Percentiles rank a stretch among this genome's conserved stretches.
Conservation (phyloP, 805 yeast genomes). For the Candida yuanshanica region DNA sequence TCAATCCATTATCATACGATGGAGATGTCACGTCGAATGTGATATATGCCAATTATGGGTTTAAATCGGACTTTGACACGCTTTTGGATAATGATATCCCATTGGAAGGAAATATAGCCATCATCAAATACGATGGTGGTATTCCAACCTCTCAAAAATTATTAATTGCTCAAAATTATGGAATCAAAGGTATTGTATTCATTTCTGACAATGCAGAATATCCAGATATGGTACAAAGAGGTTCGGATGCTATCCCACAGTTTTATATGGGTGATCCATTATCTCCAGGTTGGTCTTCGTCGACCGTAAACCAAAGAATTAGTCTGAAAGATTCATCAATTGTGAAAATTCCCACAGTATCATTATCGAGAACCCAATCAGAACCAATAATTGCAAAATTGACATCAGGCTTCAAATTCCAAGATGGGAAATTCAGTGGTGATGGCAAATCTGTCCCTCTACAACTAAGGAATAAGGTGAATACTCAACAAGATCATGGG, state of each 20-base stretch:
- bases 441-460: conserved; percentile 21
- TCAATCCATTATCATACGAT: conserved; percentile 61
- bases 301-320: conserved; percentile 33
- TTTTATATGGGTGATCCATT: conserved; percentile 71
- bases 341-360: conserved; percentile 71
- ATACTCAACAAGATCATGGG: conserved; percentile 43
- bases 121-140: conserved; percentile 58
- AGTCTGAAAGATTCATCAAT: conserved; percentile 42
- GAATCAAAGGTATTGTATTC: conserved; percentile 65
- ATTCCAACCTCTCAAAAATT: conserved; percentile 48
- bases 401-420: conserved; percentile 4
- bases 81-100: conserved; percentile 35
- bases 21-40: conserved; percentile 51
- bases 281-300: conserved; percentile 69
- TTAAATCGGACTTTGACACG: conserved; percentile 42
- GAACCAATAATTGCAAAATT: conserved; percentile 28
- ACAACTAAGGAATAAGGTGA: conserved; percentile 15
- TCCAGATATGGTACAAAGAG: conserved; percentile 28
- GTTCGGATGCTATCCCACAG: conserved; percentile 53
- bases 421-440: conserved; percentile 15
- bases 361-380: conserved; percentile 74
- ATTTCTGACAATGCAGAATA: conserved; percentile 36
- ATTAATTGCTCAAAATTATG: conserved; percentile 45
- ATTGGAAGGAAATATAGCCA: conserved; percentile 43
- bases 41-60: conserved; percentile 66